These are phyloP conservation scores for Xanthoceras sorbifolium DNA, from an alignment of 345 rosid species.

Conservation along the genomic window DNA sequence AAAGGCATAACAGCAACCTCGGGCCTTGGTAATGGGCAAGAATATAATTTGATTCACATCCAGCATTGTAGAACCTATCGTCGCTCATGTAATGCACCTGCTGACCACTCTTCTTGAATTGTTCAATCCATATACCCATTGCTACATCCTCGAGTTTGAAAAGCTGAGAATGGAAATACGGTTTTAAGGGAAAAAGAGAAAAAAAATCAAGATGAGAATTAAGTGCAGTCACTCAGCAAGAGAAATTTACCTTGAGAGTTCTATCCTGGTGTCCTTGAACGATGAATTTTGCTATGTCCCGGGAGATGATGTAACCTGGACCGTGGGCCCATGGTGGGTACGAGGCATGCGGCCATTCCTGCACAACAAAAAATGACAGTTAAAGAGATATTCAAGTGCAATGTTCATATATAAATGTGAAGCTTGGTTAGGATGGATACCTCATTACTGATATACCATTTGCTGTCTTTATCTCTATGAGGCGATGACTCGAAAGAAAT, in stretches of 20 bases:
- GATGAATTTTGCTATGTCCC: conserved; percentile 74
- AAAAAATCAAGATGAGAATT: not conserved
- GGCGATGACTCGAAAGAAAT: conserved; percentile 75
- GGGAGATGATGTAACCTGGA: conserved; percentile 81
- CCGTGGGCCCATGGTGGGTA: conserved; percentile 99
- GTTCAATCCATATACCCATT: conserved; percentile 93
- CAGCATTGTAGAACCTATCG: conserved; percentile 71
- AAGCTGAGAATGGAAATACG: conserved; percentile 45
- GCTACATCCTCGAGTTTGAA: conserved; percentile 95
- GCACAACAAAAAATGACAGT: conserved; percentile 13
- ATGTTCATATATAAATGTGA: not conserved
- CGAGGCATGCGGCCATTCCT: conserved; percentile 74
- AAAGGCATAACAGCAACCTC: conserved; percentile 71
- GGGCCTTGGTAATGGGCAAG: conserved; percentile 94
- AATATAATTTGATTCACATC: conserved; percentile 66
- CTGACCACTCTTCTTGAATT: conserved; percentile 52
- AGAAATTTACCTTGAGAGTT: conserved; percentile 59
- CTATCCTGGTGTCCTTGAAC: conserved; percentile 65
- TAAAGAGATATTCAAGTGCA: conserved; percentile 12
- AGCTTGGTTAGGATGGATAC: conserved; percentile 35
- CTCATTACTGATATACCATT: conserved; percentile 81
- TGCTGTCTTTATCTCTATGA: conserved; percentile 72
- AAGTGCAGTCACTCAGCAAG: not conserved
- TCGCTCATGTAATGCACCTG: conserved; percentile 66
- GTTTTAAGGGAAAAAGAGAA: not conserved